Percentiles rank a stretch among this genome's conserved stretches.
Evolutionary conservation across 1,139 yeast genomes (phyloP).

Genomic region (Hansenula lynferdii): DNA sequence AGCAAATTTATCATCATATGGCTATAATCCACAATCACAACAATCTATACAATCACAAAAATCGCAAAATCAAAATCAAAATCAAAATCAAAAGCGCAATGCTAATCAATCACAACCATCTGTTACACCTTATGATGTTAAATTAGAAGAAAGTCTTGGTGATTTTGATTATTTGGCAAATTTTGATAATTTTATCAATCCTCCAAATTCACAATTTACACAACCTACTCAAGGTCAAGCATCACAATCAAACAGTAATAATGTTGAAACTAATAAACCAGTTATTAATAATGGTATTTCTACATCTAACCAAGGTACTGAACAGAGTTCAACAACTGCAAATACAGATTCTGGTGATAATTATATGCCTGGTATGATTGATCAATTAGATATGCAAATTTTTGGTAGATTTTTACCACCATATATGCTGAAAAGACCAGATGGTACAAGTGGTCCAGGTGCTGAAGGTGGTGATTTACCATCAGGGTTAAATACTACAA

Average conservation of each 20-base stretch:
- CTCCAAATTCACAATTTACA: conserved; percentile 10
- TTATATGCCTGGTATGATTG: conserved; percentile 79
- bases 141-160: conserved; percentile 18
- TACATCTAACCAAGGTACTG: neutral
- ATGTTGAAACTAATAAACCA: neutral
- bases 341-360: conserved; percentile 18
- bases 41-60: conserved; percentile 5
- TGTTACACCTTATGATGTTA: conserved; percentile 14
- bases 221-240: neutral
- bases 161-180: conserved; percentile 24
- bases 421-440: conserved; percentile 54
- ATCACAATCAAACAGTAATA: neutral
- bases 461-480: conserved; percentile 23
- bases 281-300: neutral
- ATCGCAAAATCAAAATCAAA: no score
- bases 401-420: conserved; percentile 85
- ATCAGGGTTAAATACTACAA: conserved; percentile 20
- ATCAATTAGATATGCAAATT: conserved; percentile 74
- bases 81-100: no score
- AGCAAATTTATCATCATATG: neutral
- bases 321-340: conserved; percentile 1
- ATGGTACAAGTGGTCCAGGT: conserved; percentile 21
- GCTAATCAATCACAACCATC: no score
- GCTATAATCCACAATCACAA: conserved; percentile 3
- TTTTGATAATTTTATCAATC: conserved; percentile 23